Base-by-base conservation (phyloP, 2,329 filamentous ascomycete species). In the Plenodomus lindquistii region DNA sequence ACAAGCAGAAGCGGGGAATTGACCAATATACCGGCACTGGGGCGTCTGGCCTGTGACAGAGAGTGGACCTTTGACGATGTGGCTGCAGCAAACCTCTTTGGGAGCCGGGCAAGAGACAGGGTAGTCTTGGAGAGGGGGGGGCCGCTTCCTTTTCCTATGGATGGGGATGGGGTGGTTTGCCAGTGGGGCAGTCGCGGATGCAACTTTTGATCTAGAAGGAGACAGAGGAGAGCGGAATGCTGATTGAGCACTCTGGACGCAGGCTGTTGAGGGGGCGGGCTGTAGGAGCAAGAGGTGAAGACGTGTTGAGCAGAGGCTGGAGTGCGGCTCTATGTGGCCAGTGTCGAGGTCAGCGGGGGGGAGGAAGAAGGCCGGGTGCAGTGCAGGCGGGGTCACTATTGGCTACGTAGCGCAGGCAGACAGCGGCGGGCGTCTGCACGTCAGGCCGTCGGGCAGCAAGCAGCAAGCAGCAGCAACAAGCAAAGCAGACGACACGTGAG, bases 11-110 rank as follows among this genome's bases (percentile, higher is more conserved):
- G 63, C 65, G 64, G 67, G 67, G 62, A 50, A 52, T 56, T 55
- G 61, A 64, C 66, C 67, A 71, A 69, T 70, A 69, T 71, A 70
- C 66, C 60, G 65, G 66, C 64, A 68, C 60, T 66, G 62, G 61
- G 51, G 54, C 48, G 48, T 47, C 34, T 50, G 54, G 56, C 60
- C 54, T 62, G 56, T 65, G 55, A 53, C 54, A 57, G 58, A 48
- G 53, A 60, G 58, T 56, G 52, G 59, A 53, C 51, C 52, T 60
- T 31, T 59, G 64, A 65, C 60, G 63, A 62, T 44, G 66, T 66
- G 67, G 63, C 64, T 65, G 63, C 61, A 59, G 63, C 58, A 53
- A 59, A 40, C 59, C 52, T 55, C 46, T 64, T 62, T 56, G 62
- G 63, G 60, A 57, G 41, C 45, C 53, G 54, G 59, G 47, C 41